phyloP scores from a whole-genome alignment of 2,329 filamentous ascomycete genomes.

The Rutstroemia sydowiana region DNA sequence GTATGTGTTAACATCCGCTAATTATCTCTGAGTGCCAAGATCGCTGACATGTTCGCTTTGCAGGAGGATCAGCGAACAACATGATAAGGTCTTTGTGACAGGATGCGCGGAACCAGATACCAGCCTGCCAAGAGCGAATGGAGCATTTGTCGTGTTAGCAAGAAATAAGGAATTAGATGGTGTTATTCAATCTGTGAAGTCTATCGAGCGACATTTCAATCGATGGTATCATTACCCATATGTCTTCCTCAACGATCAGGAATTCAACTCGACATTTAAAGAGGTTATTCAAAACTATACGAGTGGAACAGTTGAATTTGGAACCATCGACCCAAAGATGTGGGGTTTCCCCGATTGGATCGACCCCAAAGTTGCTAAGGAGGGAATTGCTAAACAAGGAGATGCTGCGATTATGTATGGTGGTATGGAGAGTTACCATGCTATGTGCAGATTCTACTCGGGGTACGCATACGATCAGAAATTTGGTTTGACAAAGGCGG shows the following conservation, averaged over 20 bases:
- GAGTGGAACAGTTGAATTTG: slow-evolving; percentile 82
- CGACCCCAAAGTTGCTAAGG: slow-evolving; percentile 85
- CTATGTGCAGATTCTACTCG: slow-evolving; percentile 99
- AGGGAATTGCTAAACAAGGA: slow-evolving; percentile 93
- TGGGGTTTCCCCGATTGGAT: slow-evolving; percentile 98
- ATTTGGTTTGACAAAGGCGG: not conserved
- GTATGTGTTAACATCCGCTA: slow-evolving; percentile 39
- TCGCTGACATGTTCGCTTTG: slow-evolving; percentile 16
- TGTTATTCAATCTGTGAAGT: slow-evolving; percentile 94
- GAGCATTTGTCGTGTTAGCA: slow-evolving; percentile 90
- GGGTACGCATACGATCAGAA: slow-evolving; percentile 50
- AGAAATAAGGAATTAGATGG: slow-evolving; percentile 95
- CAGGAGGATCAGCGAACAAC: slow-evolving; percentile 93
- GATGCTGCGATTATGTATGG: slow-evolving; percentile 99
- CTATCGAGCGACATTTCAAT: slow-evolving; percentile 97
- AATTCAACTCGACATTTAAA: slow-evolving; percentile 93
- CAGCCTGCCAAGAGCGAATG: slow-evolving; percentile 76
- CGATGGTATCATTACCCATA: slow-evolving; percentile 98
- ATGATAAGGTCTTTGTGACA: slow-evolving; percentile 92
- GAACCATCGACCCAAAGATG: slow-evolving; percentile 81
- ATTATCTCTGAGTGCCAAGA: not conserved
- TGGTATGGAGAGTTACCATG: slow-evolving; percentile 95
- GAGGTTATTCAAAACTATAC: slow-evolving; percentile 84
- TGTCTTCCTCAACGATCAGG: slow-evolving; percentile 94
- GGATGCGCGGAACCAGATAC: slow-evolving; percentile 81